phyloP scores from a whole-genome alignment of 1,284 basidiomycete species.

The Chalciporus sp. region DNA sequence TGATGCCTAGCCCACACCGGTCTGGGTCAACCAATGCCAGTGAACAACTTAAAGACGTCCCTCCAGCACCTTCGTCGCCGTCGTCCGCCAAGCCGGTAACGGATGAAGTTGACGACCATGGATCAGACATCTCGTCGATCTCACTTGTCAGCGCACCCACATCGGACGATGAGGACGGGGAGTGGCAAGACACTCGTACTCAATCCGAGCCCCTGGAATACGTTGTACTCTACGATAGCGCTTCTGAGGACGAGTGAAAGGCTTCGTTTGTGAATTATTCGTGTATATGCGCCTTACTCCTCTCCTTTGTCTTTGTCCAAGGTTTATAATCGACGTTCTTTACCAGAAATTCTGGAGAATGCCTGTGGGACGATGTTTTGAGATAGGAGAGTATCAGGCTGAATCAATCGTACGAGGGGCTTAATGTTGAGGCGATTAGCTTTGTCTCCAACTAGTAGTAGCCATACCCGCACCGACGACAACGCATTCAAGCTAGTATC shows the following conservation, averaged over 20 bases:
- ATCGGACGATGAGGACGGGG: slow-evolving; percentile 48
- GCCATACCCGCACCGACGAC: not conserved
- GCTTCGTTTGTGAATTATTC: not conserved
- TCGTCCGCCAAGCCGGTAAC: slow-evolving; percentile 40
- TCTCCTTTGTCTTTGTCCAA: not conserved
- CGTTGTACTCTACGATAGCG: slow-evolving; percentile 70
- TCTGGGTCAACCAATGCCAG: slow-evolving; percentile 15
- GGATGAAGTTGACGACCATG: slow-evolving; percentile 53
- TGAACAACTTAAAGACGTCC: slow-evolving; percentile 6
- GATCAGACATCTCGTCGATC: slow-evolving; percentile 53
- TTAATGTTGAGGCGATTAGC: not conserved
- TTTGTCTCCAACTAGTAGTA: not conserved
- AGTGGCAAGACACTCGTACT: slow-evolving; percentile 63
- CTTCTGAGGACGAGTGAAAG: slow-evolving; percentile 49
- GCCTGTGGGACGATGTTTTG: too few relatives aligned
- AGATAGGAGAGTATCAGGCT: not conserved
- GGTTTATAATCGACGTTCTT: not conserved
- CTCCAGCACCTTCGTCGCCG: slow-evolving; percentile 16
- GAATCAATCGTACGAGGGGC: not conserved
- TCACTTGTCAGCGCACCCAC: slow-evolving; percentile 65
- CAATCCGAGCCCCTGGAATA: slow-evolving; percentile 57
- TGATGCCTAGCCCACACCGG: slow-evolving; percentile 59
- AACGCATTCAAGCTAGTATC: not conserved
- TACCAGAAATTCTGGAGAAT: not conserved
- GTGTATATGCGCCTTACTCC: not conserved